Conservation (phyloP, 106 monocot genomes). For the Alisma plantagoaquatica region DNA sequence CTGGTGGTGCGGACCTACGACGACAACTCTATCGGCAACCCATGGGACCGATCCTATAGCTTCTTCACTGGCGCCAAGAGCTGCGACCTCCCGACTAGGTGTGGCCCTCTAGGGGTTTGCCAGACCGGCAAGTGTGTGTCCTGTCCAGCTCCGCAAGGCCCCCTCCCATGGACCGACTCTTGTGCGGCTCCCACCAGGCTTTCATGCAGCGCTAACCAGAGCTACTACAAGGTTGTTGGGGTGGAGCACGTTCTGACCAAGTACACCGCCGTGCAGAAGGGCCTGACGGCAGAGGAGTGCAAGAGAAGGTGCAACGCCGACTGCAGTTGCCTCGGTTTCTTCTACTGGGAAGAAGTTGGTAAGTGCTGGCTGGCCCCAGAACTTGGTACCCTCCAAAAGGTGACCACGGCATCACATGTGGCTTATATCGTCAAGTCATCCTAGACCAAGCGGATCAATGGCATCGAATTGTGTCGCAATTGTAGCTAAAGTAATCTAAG, state of each 20-base stretch:
- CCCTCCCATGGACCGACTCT: constrained; percentile 3
- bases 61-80: constrained; percentile 30
- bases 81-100: constrained; percentile 21
- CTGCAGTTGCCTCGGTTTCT: constrained; percentile 28
- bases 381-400: constrained; percentile 10
- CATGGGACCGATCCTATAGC: constrained; percentile 7
- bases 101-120: constrained; percentile 14
- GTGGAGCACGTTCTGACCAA: constrained; percentile 16
- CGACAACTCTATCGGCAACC: neutral
- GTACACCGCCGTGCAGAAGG: neutral
- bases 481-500: no score
- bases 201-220: neutral
- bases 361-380: constrained; percentile 14
- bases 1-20: constrained; percentile 13
- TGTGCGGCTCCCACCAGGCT: constrained; percentile 1
- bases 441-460: no score
- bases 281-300: constrained; percentile 6
- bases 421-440: constrained; percentile 17
- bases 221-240: constrained; percentile 14
- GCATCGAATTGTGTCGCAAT: no score
- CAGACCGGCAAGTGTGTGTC: constrained; percentile 9
- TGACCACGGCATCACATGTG: constrained; percentile 7
- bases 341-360: constrained; percentile 29
- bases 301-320: constrained; percentile 5
- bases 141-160: constrained; percentile 6